phyloP scores from a whole-genome alignment of 768 basidiomycete species.

The Phanerodontia chrysosporium region DNA sequence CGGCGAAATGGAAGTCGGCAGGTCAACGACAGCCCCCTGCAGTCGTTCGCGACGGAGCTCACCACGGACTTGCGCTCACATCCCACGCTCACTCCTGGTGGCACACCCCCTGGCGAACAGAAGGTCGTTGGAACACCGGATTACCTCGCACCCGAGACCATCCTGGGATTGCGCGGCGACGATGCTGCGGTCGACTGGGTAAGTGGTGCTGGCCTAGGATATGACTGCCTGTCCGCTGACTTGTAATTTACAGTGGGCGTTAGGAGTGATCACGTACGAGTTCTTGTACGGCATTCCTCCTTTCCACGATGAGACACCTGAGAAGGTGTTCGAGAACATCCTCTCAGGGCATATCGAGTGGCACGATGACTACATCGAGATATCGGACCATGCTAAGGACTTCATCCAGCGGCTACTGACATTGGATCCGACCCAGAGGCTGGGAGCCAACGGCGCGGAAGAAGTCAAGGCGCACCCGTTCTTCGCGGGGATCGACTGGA shows the following conservation, averaged over 20 bases:
- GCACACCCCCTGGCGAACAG: conserved; percentile 79
- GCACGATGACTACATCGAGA: conserved; percentile 92
- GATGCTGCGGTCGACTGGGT: conserved; percentile 98
- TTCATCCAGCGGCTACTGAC: conserved; percentile 87
- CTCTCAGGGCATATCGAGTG: conserved; percentile 91
- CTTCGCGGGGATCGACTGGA: conserved; percentile 90
- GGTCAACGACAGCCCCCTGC: conserved; percentile 67
- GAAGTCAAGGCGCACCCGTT: conserved; percentile 93
- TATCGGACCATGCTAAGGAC: conserved; percentile 80
- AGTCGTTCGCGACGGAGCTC: conserved; percentile 83
- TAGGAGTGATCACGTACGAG: conserved; percentile 97
- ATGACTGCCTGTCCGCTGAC: conserved; percentile 10
- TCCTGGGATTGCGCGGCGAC: conserved; percentile 91
- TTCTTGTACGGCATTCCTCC: conserved; percentile 96
- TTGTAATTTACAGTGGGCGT: conserved; percentile 72
- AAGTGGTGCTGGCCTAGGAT: conserved; percentile 26
- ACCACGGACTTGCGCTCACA: conserved; percentile 81
- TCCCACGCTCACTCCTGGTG: conserved; percentile 57
- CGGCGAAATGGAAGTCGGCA: conserved; percentile 37
- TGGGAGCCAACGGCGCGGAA: conserved; percentile 83
- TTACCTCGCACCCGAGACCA: conserved; percentile 93
- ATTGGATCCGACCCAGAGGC: conserved; percentile 69
- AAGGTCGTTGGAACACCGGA: conserved; percentile 98
- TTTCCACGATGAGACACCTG: conserved; percentile 95
- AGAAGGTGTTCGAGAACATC: conserved; percentile 98